Evolutionary conservation across 1,284 basidiomycete genomes (phyloP), one percentile per base, ranked within the genome.

Genomic region (Grifola frondosa): DNA sequence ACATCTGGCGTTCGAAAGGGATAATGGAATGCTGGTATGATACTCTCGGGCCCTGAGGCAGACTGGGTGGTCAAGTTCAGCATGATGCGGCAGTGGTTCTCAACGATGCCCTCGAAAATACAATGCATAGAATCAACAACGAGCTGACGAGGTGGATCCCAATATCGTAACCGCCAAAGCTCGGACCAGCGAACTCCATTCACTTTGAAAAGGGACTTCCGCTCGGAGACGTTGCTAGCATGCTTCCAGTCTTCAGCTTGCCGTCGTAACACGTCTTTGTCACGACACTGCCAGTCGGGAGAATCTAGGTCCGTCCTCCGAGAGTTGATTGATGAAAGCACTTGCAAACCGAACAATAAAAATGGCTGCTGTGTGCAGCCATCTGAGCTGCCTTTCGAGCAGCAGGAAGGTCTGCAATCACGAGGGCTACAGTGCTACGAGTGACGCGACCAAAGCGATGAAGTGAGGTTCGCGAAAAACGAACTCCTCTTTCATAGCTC

Each of bases 321-420:
- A 8, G 30, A 29, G 19, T 26, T 20, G 28, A n/a, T 34, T n/a
- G 13, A 13, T 12, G n/a, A 12, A 34, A n/a, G 30, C 42, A 44
- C 10, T 13, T 39, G 20, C 42, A 44, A 6, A 46, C 38, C 20
- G 10, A 9, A 24, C 44, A 40, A 15, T 36, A 46, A 8, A 35
- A 30, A 23, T 46, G 37, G n/a, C 42, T 32, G 3, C 30, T 24
- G 22, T 46, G 47, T 12, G 40, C 17, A 4, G 44, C 40, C 19
- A 53, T 46, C 9, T 60, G 61, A 8, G 49, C 46, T 9, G 58
- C 31, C 44, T 66, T 56, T 4, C 61, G 52, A 7, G 56, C 54
- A 33, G 57, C 68, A n/a, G 56, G 60, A 4, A 70, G 49, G 49
- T 71, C 68, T 25, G 44, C 51, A 11, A 70, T 56, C 5, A 55